These are phyloP conservation scores for Fusarium armeniacum DNA, from an alignment of 2,329 filamentous ascomycete genomes.

Conservation along the genomic window DNA sequence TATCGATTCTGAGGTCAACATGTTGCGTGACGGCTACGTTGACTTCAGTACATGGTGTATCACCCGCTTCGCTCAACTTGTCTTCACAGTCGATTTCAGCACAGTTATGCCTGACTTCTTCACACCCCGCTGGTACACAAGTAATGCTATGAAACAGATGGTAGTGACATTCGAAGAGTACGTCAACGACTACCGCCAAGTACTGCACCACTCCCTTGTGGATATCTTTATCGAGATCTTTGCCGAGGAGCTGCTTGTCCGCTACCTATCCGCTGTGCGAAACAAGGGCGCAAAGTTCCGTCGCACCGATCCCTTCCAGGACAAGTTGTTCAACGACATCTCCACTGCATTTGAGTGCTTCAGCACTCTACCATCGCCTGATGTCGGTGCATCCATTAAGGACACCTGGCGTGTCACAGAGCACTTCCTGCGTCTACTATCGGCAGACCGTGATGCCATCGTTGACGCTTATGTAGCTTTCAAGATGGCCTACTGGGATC, in stretches of 20 bases:
- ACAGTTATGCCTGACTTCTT: slow-evolving; percentile 90
- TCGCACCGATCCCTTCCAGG: slow-evolving; percentile 86
- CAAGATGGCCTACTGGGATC: slow-evolving; percentile 91
- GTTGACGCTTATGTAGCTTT: slow-evolving; percentile 85
- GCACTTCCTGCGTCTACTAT: slow-evolving; percentile 83
- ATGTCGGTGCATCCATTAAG: slow-evolving; percentile 81
- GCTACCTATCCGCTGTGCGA: slow-evolving; percentile 85
- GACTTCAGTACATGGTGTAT: slow-evolving; percentile 96
- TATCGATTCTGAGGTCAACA: slow-evolving; percentile 78
- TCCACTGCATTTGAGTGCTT: slow-evolving; percentile 93
- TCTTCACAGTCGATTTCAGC: slow-evolving; percentile 92
- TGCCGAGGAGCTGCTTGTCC: slow-evolving; percentile 88
- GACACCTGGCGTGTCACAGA: slow-evolving; percentile 94
- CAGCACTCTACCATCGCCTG: slow-evolving; percentile 75
- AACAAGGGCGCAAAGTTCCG: slow-evolving; percentile 94
- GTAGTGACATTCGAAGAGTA: slow-evolving; percentile 97
- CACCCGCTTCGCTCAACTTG: slow-evolving; percentile 84
- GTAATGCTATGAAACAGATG: slow-evolving; percentile 92
- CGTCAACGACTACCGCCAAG: slow-evolving; percentile 84
- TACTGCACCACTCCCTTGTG: slow-evolving; percentile 87
- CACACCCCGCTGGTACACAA: slow-evolving; percentile 88
- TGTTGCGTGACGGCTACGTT: slow-evolving; percentile 90
- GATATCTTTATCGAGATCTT: slow-evolving; percentile 96
- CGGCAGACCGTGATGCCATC: slow-evolving; percentile 78
- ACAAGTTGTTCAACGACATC: slow-evolving; percentile 95